These are phyloP conservation scores for Crucihimalaya himalaica DNA, from an alignment of 345 rosid species.

Conservation along the genomic window DNA sequence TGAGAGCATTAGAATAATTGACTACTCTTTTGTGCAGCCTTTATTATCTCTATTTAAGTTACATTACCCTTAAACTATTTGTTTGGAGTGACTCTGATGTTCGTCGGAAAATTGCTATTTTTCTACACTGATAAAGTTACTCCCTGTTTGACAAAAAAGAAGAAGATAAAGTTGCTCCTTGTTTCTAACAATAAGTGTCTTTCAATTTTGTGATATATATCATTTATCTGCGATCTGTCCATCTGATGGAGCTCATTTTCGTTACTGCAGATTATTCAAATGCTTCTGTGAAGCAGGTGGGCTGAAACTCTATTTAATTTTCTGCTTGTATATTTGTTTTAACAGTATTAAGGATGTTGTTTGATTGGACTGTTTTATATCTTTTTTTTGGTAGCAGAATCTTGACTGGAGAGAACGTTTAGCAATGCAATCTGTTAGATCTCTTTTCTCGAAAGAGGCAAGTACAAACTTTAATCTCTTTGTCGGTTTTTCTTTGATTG, in stretches of 20 bases:
- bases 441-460: conserved; percentile 82
- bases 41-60: conserved; percentile 2
- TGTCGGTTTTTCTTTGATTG: neutral
- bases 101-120: neutral
- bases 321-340: neutral
- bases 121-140: neutral
- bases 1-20: neutral
- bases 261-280: conserved; percentile 57
- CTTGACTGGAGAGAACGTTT: conserved; percentile 87
- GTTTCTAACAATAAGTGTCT: neutral
- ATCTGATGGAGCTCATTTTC: conserved; percentile 20
- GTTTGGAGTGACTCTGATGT: conserved; percentile 9
- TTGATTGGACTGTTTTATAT: conserved; percentile 18
- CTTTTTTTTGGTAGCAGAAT: conserved; percentile 44
- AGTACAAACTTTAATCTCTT: conserved; percentile 32
- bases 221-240: neutral
- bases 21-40: neutral
- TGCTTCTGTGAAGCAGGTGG: conserved; percentile 57
- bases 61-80: neutral
- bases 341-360: neutral
- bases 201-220: neutral
- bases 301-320: neutral
- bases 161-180: neutral
- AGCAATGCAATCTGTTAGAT: conserved; percentile 60
- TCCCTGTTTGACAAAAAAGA: too few species aligned